These are phyloP conservation scores for Kwoniella heveanensis DNA, from an alignment of 768 basidiomycete genomes.

Conservation along the genomic window DNA sequence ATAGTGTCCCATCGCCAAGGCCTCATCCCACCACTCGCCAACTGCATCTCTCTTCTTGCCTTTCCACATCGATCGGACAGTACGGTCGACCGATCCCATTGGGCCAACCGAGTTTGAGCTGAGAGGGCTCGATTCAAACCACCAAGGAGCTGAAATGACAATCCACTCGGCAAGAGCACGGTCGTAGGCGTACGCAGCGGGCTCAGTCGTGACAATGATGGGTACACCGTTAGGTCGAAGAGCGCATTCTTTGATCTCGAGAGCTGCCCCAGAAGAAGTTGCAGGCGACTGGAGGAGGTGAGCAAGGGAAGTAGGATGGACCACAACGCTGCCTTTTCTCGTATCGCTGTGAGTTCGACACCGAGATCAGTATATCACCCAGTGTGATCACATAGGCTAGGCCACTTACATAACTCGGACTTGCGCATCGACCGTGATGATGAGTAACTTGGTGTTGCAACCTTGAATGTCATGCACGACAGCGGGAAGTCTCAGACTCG, in stretches of 20 bases:
- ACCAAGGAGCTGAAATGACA: conserved; percentile 79
- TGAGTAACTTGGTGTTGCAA: conserved; percentile 66
- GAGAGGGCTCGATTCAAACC: conserved; percentile 68
- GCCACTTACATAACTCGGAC: conserved; percentile 4
- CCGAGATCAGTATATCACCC: too few species aligned
- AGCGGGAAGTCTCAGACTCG: conserved; percentile 71
- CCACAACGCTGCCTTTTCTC: conserved; percentile 67
- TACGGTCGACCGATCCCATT: conserved; percentile 53
- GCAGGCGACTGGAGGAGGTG: conserved; percentile 61
- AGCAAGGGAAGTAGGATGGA: conserved; percentile 67
- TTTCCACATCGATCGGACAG: conserved; percentile 25
- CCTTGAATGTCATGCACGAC: conserved; percentile 72
- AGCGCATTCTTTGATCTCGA: conserved; percentile 64
- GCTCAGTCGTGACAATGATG: conserved; percentile 73
- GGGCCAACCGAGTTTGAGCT: not conserved
- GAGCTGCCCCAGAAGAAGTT: not conserved
- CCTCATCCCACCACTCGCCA: conserved; percentile 78
- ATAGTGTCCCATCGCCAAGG: conserved; percentile 82
- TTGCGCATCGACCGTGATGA: conserved; percentile 69
- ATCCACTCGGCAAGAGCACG: conserved; percentile 68
- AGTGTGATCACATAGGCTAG: not conserved
- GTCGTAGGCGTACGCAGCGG: conserved; percentile 81
- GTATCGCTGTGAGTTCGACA: conserved; percentile 83
- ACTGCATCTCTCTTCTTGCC: conserved; percentile 21
- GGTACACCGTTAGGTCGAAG: conserved; percentile 80